Base-by-base conservation (phyloP, 1,139 yeast genomes). In the Blastobotrys capitulatus region DNA sequence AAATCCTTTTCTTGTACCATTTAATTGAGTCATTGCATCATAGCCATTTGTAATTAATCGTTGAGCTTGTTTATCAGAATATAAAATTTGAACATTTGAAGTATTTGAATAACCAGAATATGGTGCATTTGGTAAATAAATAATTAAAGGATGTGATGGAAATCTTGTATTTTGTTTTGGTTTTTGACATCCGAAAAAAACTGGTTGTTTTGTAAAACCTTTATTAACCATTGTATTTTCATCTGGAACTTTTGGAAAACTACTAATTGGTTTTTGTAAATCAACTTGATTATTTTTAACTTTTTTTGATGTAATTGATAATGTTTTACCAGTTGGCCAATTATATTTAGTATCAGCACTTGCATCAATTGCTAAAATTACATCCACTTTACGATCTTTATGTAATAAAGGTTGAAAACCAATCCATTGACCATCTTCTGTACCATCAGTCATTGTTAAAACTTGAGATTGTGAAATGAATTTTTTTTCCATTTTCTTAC, bases 211-310 rank as follows among this genome's bases (percentile, higher is more conserved):
- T 10, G 84, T 79, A 29, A 65, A 53, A 1, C 69, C 69, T 12
- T 53, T 54, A 38, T 58, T 56, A 37, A 81, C 59, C 63, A 86
- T 84, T 37, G 73, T 68, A 27, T 65, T 32, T 44, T 37, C 13
- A 80, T 80, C 90, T n/a, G 97, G 97, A 48, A 89, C 95, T 59
- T 84, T 81, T 31, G 96, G 96, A 77, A 86, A 86, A 2, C 81
- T 69, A 29, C 85, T 78, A 25, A 43, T 49, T 13, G 57, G 57
- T 20, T 51, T 42, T 18, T 39, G 34, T 31, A 29, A 22, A 37
- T 51, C 47, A n/a, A 46, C 51, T 44, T 58, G 79, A 2, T 53
- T 51, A 7, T 66, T 59, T 54, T 75, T 76, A 60, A 78, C 83
- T 43, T 85, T 70, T 48, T 67, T 58, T 57, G 75, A 79, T 0